These are phyloP conservation scores for Grosmannia penicillata DNA, from an alignment of 2,329 filamentous ascomycete species.

Conservation along the genomic window DNA sequence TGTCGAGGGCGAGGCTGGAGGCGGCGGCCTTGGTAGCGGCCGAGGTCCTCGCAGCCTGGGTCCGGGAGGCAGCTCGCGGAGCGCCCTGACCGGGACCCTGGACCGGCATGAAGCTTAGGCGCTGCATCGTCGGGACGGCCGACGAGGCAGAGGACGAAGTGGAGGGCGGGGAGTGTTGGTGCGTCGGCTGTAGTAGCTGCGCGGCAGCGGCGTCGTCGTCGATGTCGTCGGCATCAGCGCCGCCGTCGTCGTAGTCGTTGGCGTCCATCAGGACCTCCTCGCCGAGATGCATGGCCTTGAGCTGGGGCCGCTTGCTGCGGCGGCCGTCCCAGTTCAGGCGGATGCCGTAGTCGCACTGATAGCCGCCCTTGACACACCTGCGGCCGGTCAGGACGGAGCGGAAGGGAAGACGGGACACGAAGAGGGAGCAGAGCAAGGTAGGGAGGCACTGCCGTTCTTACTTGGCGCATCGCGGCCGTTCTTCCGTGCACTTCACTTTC, in stretches of 20 bases:
- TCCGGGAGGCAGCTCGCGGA: no score
- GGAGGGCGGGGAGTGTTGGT: slow-evolving; percentile 1
- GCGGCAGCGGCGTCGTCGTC: not conserved
- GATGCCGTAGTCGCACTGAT: slow-evolving; percentile 68
- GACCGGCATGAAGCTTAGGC: slow-evolving; percentile 4
- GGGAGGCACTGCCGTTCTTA: no score
- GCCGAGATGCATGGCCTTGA: slow-evolving; percentile 14
- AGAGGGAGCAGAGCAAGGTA: not conserved
- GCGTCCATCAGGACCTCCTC: slow-evolving; percentile 1
- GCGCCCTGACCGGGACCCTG: not conserved
- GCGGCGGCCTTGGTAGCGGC: not conserved
- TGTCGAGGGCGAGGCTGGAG: not conserved
- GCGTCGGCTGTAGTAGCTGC: slow-evolving; percentile 1
- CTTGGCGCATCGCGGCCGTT: slow-evolving; percentile 58
- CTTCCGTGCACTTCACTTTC: slow-evolving; percentile 63
- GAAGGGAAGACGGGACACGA: not conserved
- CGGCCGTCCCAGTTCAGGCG: slow-evolving; percentile 69
- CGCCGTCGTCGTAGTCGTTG: not conserved
- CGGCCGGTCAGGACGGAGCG: not conserved
- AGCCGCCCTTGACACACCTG: slow-evolving; percentile 55
- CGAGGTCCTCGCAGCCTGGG: no score
- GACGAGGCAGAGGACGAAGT: not conserved
- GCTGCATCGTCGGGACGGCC: not conserved
- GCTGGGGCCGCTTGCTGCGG: slow-evolving; percentile 39
- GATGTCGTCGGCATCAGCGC: slow-evolving; percentile 1